Conservation (phyloP, 2,329 filamentous ascomycete genomes). For the Colletotrichum sojae region DNA sequence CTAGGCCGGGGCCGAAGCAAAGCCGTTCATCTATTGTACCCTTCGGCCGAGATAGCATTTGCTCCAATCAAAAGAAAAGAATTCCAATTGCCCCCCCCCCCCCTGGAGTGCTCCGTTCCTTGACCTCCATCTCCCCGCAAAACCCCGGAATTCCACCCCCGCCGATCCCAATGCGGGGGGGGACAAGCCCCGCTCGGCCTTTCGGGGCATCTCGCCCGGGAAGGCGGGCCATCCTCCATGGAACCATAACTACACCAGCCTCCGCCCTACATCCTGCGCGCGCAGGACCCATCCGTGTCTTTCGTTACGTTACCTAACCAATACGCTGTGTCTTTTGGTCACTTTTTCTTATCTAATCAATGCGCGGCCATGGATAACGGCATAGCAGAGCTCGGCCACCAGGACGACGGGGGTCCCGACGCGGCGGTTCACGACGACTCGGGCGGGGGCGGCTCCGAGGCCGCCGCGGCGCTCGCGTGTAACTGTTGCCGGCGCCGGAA, state of each 20-base stretch:
- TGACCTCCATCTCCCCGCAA: constrained; percentile 9
- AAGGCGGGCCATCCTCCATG: constrained; percentile 10
- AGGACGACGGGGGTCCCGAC: constrained; percentile 43
- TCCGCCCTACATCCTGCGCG: constrained; percentile 25
- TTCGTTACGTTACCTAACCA: not conserved
- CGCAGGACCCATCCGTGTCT: not conserved
- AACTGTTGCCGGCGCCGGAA: constrained; percentile 36
- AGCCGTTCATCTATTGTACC: not conserved
- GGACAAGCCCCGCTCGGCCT: not conserved
- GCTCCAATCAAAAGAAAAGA: not conserved
- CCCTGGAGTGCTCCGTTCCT: not conserved
- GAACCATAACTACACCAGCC: constrained; percentile 27
- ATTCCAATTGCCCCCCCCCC: not conserved
- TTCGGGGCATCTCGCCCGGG: constrained; percentile 16
- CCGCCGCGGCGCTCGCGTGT: constrained; percentile 53
- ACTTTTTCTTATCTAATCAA: not conserved
- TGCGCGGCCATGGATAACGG: constrained; percentile 24
- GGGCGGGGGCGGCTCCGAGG: constrained; percentile 60
- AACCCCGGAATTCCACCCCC: constrained; percentile 1
- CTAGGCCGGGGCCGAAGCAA: not conserved
- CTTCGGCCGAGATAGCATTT: constrained; percentile 5
- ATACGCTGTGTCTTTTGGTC: not conserved
- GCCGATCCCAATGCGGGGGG: constrained; percentile 14
- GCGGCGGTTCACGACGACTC: constrained; percentile 45
- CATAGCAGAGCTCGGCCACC: constrained; percentile 25